A percentile compares a stretch with the other conserved stretches of the same genome.
phyloP scores from a whole-genome alignment of 306 rosid species.

The Vachellia pachyceras region DNA sequence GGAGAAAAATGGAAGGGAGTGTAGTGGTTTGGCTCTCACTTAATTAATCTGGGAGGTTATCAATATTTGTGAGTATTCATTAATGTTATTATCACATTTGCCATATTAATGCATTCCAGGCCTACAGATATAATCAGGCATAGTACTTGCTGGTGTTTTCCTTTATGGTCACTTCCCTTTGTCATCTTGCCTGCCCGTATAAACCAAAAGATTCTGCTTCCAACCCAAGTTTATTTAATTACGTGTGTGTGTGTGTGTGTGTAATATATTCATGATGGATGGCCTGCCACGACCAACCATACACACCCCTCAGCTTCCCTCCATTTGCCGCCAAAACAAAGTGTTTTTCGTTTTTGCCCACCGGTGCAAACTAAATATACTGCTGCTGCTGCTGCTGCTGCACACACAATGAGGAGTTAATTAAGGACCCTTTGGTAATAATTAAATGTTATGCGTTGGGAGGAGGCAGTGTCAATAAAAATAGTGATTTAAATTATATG shows the following conservation, averaged over 20 bases:
- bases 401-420: no score
- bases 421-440: not conserved
- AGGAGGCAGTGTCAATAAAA: not conserved
- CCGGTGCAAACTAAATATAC: not conserved
- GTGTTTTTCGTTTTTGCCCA: not conserved
- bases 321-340: not conserved
- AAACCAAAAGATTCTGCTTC: not conserved
- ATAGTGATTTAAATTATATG: not conserved
- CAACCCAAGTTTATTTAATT: not conserved
- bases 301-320: not conserved
- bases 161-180: not conserved
- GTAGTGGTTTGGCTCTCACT: not conserved
- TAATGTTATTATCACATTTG: not conserved
- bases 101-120: not conserved
- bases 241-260: no score
- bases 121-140: not conserved
- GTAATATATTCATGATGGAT: no score
- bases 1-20: no score
- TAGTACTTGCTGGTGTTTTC: conserved; percentile 2
- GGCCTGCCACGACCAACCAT: not conserved
- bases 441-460: not conserved
- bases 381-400: no score
- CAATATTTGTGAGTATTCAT: not conserved
- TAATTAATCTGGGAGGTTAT: not conserved
- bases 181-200: not conserved